Evolutionary conservation across 2,329 filamentous ascomycete species (phyloP).

Genomic region (Arthroderma sp.): DNA sequence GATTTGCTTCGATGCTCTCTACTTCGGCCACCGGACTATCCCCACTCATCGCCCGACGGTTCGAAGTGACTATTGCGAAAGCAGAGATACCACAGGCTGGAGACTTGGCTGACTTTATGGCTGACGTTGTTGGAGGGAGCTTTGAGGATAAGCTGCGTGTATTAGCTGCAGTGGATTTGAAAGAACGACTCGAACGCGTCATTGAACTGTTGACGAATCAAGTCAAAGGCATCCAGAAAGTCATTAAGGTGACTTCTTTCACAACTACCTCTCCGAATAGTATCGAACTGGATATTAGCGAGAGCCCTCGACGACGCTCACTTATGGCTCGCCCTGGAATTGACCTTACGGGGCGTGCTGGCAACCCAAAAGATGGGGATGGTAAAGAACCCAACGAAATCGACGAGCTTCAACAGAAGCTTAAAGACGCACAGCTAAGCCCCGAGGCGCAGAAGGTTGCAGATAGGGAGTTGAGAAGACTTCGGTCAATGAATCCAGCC

Average conservation of each 20-base stretch:
- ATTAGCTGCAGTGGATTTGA: slow-evolving; percentile 65
- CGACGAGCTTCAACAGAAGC: slow-evolving; percentile 77
- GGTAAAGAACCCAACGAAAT: slow-evolving; percentile 81
- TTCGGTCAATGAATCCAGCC: slow-evolving; percentile 91
- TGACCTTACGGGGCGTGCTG: slow-evolving; percentile 20
- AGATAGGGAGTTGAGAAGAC: slow-evolving; percentile 69
- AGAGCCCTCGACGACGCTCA: slow-evolving; percentile 36
- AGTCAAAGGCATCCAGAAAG: slow-evolving; percentile 71
- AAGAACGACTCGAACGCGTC: slow-evolving; percentile 65
- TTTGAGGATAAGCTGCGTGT: slow-evolving; percentile 87
- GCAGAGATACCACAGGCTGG: slow-evolving; percentile 76
- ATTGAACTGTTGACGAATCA: slow-evolving; percentile 74
- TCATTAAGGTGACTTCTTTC: slow-evolving; percentile 70
- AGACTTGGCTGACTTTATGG: slow-evolving; percentile 87
- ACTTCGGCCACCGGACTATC: slow-evolving; percentile 58
- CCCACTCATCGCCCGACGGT: slow-evolving; percentile 68
- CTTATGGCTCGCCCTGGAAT: slow-evolving; percentile 30
- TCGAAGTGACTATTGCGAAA: slow-evolving; percentile 75
- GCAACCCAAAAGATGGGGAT: slow-evolving; percentile 42
- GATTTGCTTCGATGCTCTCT: slow-evolving; percentile 72
- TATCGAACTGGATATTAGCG: slow-evolving; percentile 44
- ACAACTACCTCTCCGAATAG: slow-evolving; percentile 51
- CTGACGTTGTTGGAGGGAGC: slow-evolving; percentile 73
- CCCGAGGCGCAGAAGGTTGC: slow-evolving; percentile 83
- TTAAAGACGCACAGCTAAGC: slow-evolving; percentile 68